Percentiles rank a stretch among this genome's conserved stretches.
phyloP scores from a whole-genome alignment of 139 green algal genomes.

The Desmodesmus armatus region DNA sequence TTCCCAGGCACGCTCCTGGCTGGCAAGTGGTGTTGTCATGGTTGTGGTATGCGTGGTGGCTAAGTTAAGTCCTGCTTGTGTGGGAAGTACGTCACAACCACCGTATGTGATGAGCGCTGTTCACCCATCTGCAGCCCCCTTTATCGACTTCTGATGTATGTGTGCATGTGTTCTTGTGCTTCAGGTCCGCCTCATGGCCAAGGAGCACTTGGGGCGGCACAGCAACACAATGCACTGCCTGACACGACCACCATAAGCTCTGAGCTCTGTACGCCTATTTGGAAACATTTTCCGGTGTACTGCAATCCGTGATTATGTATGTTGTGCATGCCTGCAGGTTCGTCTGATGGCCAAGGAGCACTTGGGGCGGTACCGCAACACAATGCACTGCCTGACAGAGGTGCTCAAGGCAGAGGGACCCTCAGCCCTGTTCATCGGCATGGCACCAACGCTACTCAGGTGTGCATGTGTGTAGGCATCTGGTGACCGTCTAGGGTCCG shows the following conservation, averaged over 20 bases:
- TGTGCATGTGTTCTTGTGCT: neutral
- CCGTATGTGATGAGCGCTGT: too few species aligned
- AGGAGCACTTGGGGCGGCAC: conserved; percentile 70
- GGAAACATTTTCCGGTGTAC: neutral
- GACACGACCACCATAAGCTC: too few species aligned
- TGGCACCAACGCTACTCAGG: conserved; percentile 63
- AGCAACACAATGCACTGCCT: conserved; percentile 65
- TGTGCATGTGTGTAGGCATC: too few species aligned
- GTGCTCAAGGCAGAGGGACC: conserved; percentile 57
- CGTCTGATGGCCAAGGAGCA: conserved; percentile 73
- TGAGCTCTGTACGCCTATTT: too few species aligned
- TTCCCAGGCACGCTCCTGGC: too few species aligned
- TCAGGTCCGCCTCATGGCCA: conserved; percentile 70
- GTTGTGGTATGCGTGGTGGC: too few species aligned
- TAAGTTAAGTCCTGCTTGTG: too few species aligned
- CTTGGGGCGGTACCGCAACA: conserved; percentile 67
- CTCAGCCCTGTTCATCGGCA: conserved; percentile 53
- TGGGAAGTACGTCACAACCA: too few species aligned
- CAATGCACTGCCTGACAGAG: conserved; percentile 57
- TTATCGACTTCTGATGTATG: neutral
- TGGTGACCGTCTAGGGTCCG: too few species aligned
- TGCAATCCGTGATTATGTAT: too few species aligned
- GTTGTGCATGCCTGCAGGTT: conserved; percentile 49
- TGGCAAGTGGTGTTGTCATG: too few species aligned
- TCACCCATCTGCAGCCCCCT: too few species aligned